Percentiles rank a stretch among this genome's conserved stretches.
Conservation (phyloP, 106 monocot genomes). For the Platanthera guangdongensis region DNA sequence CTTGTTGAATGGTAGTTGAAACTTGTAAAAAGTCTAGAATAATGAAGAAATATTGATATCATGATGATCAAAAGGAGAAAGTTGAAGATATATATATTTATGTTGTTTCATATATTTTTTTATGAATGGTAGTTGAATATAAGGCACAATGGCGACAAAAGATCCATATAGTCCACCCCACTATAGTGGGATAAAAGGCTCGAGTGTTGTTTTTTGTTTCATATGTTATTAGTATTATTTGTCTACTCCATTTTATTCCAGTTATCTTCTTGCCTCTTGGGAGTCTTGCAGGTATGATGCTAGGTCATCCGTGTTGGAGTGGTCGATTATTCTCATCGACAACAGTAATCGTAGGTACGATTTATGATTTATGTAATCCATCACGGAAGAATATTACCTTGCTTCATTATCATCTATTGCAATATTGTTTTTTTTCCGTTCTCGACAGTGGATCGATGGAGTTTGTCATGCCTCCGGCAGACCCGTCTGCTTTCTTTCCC, state of each 20-base stretch:
- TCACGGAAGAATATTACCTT: background rate
- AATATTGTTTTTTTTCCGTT: background rate
- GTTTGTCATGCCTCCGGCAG: conserved; percentile 82
- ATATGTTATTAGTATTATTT: background rate
- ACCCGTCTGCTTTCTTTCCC: conserved; percentile 80
- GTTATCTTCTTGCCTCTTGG: background rate
- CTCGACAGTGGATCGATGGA: conserved; percentile 91
- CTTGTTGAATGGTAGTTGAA: background rate
- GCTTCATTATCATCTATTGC: background rate
- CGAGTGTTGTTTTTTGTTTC: background rate
- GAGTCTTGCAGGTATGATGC: conserved; percentile 62
- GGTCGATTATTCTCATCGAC: conserved; percentile 95
- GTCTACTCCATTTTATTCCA: background rate
- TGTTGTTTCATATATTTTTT: too few relatives aligned
- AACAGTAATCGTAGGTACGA: conserved; percentile 81
- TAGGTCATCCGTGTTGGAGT: conserved; percentile 75
- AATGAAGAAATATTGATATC: background rate
- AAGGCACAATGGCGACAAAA: too few relatives aligned
- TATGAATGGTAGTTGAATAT: too few relatives aligned
- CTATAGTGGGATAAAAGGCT: too few relatives aligned
- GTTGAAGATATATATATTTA: background rate
- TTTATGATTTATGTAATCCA: background rate
- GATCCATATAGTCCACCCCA: too few relatives aligned
- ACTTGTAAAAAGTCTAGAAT: background rate
- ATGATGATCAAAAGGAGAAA: background rate